A percentile compares a stretch with the other conserved stretches of the same genome.
These are phyloP conservation scores for Neoarthrinium moseri DNA, from an alignment of 2,329 filamentous ascomycete genomes.

Conservation along the genomic window DNA sequence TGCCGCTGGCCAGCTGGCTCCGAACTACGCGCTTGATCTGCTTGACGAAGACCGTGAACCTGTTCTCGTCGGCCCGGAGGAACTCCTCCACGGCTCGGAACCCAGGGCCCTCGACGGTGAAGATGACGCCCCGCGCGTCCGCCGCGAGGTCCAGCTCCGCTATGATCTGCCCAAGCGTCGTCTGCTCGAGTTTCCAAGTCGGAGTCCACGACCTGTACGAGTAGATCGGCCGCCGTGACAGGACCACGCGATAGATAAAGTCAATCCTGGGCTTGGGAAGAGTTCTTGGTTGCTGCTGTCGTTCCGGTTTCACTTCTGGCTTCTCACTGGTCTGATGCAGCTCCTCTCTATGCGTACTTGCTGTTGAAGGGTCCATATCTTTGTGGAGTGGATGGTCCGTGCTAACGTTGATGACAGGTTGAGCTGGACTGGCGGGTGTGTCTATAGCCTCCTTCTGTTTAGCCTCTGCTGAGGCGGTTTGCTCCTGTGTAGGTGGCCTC, in stretches of 20 bases:
- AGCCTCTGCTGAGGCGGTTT: too few relatives aligned
- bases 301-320: too few relatives aligned
- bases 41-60: background rate
- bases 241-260: background rate
- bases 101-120: background rate
- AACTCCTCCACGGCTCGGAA: background rate
- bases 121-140: background rate
- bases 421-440: too few relatives aligned
- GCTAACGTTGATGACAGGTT: too few relatives aligned
- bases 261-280: background rate
- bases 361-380: too few relatives aligned
- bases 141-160: background rate
- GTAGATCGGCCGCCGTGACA: background rate
- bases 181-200: background rate
- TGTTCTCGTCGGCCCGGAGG: background rate
- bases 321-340: too few relatives aligned
- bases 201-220: background rate
- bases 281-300: too few relatives aligned
- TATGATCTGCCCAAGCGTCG: background rate
- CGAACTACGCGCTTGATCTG: background rate
- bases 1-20: background rate
- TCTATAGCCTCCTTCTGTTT: too few relatives aligned
- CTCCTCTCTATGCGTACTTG: too few relatives aligned
- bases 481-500: too few relatives aligned
- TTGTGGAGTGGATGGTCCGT: too few relatives aligned